phyloP scores from a whole-genome alignment of 129 eudicot genomes.

The Chrysanthemum makinoi region DNA sequence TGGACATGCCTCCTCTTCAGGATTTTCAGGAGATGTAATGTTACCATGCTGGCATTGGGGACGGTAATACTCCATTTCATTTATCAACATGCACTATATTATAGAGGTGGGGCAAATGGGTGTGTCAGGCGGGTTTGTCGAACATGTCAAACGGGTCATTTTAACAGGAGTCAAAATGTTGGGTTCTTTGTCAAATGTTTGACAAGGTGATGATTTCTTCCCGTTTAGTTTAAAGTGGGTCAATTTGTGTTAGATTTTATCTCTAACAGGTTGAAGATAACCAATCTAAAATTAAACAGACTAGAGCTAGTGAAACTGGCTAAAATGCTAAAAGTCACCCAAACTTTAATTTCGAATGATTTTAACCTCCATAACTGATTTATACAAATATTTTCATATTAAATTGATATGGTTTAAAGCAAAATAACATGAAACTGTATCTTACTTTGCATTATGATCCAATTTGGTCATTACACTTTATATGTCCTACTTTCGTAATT shows the following conservation, averaged over 20 bases:
- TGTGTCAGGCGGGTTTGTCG: too few species aligned
- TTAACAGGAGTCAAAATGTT: too few species aligned
- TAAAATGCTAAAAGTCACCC: neutral
- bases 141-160: too few species aligned
- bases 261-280: neutral
- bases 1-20: slow-evolving; percentile 98
- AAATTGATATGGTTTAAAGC: too few species aligned
- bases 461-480: too few species aligned
- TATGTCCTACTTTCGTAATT: too few species aligned
- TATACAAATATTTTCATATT: too few species aligned
- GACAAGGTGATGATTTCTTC: too few species aligned
- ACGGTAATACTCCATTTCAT: slow-evolving; percentile 55
- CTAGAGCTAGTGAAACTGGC: neutral
- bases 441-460: too few species aligned
- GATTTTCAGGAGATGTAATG: slow-evolving; percentile 74
- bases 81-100: neutral
- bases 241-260: neutral
- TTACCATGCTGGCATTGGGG: slow-evolving; percentile 85
- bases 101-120: too few species aligned
- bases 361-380: neutral
- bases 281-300: neutral
- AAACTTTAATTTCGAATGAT: neutral
- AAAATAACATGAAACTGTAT: too few species aligned
- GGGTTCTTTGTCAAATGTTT: too few species aligned
- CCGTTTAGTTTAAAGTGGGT: neutral